Evolutionary conservation across 805 yeast genomes (phyloP), one percentile per base, ranked within the genome.

Genomic region (Torulaspora maleeae): DNA sequence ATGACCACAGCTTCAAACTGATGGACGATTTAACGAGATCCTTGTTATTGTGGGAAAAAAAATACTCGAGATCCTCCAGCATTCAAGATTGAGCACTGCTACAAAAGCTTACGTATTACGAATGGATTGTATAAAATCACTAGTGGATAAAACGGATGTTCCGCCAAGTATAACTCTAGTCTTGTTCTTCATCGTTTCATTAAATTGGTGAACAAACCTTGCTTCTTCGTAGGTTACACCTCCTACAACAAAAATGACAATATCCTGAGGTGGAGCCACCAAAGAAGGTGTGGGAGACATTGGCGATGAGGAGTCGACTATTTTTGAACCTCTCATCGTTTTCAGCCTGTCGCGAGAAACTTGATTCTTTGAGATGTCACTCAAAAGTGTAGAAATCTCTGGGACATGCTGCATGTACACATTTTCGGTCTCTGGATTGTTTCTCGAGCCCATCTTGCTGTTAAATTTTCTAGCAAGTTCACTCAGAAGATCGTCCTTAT

Each of bases 161-260:
- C 96, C 89, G 7, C 99, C 99, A n/a, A 90, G 67, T 1, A 88
- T 73, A 12, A 86, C 71, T 51, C 87, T 77, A 36, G 85, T 73
- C 8, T 77, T 79, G 28, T 76, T 76, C 16, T 43, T 49, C 58
- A 58, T 58, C 19, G 78, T 69, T 24, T 67, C 67, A 58, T 83
- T 82, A 51, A 89, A 72, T 49, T 88, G 86, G 44, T 84, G 79
- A 4, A 90, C 79, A 19, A 89, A 67, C 50, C 96, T 76, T 0
- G 95, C 86, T 63, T 93, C 99, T 64, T 91, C 98, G 61, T 79
- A 88, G 1, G 98, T 91, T 2, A 78, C 83, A 12, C 99, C 99
- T 5, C 97, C 98, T 41, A 87, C 79, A 42, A 85, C 67, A 59
- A 80, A 86, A 1, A 86, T 69, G 3, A 86, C 74, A n/a, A 86